These are phyloP conservation scores for Microsporum ferrugineum DNA, from an alignment of 2,329 filamentous ascomycete species.

Conservation along the genomic window DNA sequence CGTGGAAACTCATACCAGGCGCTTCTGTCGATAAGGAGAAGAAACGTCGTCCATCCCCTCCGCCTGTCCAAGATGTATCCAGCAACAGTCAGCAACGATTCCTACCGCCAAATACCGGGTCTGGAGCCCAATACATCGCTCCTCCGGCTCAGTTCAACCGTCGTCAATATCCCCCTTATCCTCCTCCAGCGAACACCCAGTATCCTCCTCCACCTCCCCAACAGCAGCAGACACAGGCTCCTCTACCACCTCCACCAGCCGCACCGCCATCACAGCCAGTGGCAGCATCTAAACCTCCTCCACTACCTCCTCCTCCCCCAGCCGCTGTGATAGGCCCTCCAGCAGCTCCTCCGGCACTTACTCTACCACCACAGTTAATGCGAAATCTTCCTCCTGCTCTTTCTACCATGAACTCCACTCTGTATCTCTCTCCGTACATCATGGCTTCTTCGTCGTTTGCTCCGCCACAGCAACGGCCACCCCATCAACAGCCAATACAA, in stretches of 20 bases:
- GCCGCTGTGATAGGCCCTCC: neutral
- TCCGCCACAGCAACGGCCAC: constrained; percentile 14
- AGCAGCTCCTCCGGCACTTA: neutral
- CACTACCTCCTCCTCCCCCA: constrained; percentile 4
- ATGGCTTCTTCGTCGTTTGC: constrained; percentile 25
- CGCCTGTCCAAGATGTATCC: constrained; percentile 24
- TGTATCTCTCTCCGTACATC: constrained; percentile 34
- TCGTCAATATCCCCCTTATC: constrained; percentile 16
- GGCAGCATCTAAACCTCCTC: constrained; percentile 8
- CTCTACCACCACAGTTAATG: constrained; percentile 28
- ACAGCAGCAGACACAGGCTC: constrained; percentile 14
- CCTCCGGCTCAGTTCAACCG: constrained; percentile 19
- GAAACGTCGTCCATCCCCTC: constrained; percentile 39
- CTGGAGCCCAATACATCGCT: constrained; percentile 23
- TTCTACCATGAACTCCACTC: constrained; percentile 25
- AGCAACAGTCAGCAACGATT: constrained; percentile 29
- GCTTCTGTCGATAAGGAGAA: constrained; percentile 50
- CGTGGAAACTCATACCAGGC: constrained; percentile 50
- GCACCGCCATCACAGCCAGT: neutral
- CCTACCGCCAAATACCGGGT: constrained; percentile 26
- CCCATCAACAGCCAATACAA: constrained; percentile 8
- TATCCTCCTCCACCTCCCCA: constrained; percentile 13
- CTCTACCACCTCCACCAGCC: neutral
- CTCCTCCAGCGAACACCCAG: constrained; percentile 12
- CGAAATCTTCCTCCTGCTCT: constrained; percentile 32